Conservation (phyloP, 2,329 filamentous ascomycete species). For the Didymellaceae sp. region DNA sequence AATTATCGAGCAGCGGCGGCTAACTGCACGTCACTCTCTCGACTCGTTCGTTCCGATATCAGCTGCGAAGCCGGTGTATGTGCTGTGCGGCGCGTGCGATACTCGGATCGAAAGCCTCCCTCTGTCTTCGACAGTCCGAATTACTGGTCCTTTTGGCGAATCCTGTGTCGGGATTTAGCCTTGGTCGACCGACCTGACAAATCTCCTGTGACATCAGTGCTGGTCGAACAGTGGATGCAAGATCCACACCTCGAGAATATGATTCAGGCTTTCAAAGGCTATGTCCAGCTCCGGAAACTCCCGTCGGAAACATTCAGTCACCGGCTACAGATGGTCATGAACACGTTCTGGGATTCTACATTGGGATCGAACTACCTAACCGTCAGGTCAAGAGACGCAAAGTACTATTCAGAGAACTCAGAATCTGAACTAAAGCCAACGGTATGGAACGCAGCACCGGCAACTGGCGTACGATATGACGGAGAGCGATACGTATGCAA, state of each 20-base stretch:
- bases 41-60: not conserved
- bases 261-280: not conserved
- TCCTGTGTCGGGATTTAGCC: not conserved
- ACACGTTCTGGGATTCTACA: not conserved
- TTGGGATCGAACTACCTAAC: not conserved
- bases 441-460: too few species aligned
- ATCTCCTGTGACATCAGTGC: too few species aligned
- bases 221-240: not conserved
- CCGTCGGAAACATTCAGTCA: not conserved
- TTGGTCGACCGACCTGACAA: not conserved
- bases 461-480: not conserved
- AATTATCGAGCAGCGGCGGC: not conserved
- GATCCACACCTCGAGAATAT: not conserved
- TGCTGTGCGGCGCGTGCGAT: not conserved
- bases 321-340: not conserved
- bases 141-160: not conserved
- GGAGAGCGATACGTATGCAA: conserved; percentile 1
- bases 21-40: not conserved
- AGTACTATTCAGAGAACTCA: not conserved
- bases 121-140: not conserved
- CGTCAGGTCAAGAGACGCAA: not conserved
- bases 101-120: not conserved
- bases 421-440: not conserved
- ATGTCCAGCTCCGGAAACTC: not conserved
- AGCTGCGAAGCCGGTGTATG: not conserved